These are phyloP conservation scores for Adansonia madagascariensis DNA, from an alignment of 441 rosid genomes.

Conservation along the genomic window DNA sequence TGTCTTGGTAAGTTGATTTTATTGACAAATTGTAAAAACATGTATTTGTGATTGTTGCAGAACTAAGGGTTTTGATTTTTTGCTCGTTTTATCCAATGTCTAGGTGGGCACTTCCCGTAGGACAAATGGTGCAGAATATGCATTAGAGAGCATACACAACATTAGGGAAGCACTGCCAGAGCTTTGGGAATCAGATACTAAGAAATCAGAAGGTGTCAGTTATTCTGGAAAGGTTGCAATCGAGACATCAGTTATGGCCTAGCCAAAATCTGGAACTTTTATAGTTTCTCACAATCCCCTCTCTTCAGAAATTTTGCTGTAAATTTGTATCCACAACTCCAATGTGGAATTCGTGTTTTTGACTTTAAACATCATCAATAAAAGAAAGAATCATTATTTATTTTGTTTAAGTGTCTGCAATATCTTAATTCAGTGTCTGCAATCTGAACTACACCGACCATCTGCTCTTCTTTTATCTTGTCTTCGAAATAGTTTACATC, in stretches of 20 bases:
- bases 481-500: neutral
- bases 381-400: neutral
- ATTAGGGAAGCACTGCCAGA: slow-evolving; percentile 61
- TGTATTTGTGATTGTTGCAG: neutral
- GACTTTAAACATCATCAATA: slow-evolving; percentile 18
- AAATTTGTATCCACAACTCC: neutral
- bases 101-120: slow-evolving; percentile 42
- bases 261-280: neutral
- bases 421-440: neutral
- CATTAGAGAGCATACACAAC: slow-evolving; percentile 67
- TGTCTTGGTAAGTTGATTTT: slow-evolving; percentile 50
- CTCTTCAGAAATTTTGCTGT: neutral
- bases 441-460: neutral
- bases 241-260: slow-evolving; percentile 46
- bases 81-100: neutral
- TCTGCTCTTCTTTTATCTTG: neutral
- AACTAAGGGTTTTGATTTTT: neutral
- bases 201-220: slow-evolving; percentile 31
- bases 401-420: neutral
- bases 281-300: too few species aligned
- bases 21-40: neutral
- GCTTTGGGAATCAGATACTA: slow-evolving; percentile 40
- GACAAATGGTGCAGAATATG: slow-evolving; percentile 51
- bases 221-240: slow-evolving; percentile 40
- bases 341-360: slow-evolving; percentile 8